Conservation (phyloP, 2,329 filamentous ascomycete genomes). For the Arachnopeziza araneosa region DNA sequence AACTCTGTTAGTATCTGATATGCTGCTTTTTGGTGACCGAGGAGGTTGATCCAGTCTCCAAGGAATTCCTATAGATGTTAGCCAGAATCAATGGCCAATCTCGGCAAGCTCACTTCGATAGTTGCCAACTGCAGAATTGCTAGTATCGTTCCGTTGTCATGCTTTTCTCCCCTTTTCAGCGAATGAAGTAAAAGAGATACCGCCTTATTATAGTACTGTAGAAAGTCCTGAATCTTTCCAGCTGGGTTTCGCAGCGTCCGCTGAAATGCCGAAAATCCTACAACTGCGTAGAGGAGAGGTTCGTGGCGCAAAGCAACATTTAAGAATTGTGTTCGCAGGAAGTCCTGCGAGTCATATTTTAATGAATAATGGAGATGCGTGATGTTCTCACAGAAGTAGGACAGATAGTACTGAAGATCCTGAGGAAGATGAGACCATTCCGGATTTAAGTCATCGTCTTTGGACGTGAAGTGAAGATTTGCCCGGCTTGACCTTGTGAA, state of each 20-base stretch:
- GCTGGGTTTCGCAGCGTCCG: constrained; percentile 64
- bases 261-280: constrained; percentile 86
- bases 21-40: constrained; percentile 88
- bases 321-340: constrained; percentile 67
- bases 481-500: constrained; percentile 6
- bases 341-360: constrained; percentile 63
- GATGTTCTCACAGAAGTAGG: constrained; percentile 73
- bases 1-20: constrained; percentile 72
- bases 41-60: constrained; percentile 90
- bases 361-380: constrained; percentile 79
- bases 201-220: constrained; percentile 86
- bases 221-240: constrained; percentile 73
- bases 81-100: constrained; percentile 4
- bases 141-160: constrained; percentile 68
- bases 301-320: constrained; percentile 71
- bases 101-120: constrained; percentile 64
- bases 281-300: constrained; percentile 77
- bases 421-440: constrained; percentile 56
- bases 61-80: constrained; percentile 67
- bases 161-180: constrained; percentile 64
- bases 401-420: constrained; percentile 72
- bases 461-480: constrained; percentile 24
- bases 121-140: constrained; percentile 89
- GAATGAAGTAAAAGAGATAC: constrained; percentile 70
- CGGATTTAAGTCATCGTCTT: constrained; percentile 18